Evolutionary conservation across 768 basidiomycete species (phyloP), one percentile per base, ranked within the genome.

Genomic region (Russula compacta): DNA sequence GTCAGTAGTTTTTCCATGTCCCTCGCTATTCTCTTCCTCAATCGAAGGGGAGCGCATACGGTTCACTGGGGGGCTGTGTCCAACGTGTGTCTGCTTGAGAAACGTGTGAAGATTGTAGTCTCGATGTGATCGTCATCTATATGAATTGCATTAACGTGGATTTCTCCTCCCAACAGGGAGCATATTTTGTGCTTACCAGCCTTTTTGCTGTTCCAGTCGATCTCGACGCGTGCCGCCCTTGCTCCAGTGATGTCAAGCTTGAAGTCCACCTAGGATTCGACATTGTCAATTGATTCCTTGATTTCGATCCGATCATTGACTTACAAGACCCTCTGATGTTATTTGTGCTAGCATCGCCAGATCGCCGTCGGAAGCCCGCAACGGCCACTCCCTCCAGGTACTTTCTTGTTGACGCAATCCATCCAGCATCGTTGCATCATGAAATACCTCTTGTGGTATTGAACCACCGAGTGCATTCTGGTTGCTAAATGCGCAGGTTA

Each of bases 151-250:
- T 64, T 64, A 7, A 49, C 19, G 6, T 7, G 8, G 29, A 19
- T 6, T 17, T 48, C 8, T 32, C 9, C 1, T 44, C 21, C 2
- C n/a, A n/a, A 11, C 7, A 55, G 15, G 14, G 8, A 56, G 9
- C 4, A 14, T 32, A 12, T 29, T 14, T 14, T 35, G 29, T 8
- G 70, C 77, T 58, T 63, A 88, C 91, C 89, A 65, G 87, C 86
- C 78, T 91, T 90, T 75, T 92, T 92, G 72, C 90, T 95, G 66
- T 91, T 91, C 82, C 87, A 92, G 68, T 92, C 89, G 39, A 88
- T 74, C 11, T 71, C 74, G 29, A 76, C 70, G 7, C 85, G 80
- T 42, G 83, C 79, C 6, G 76, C 73, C 63, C 79, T 82, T 12
- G 85, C 76, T 53, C 81, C 78, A 11, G 80, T 75, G 1, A 84